These are phyloP conservation scores for Avicennia marina DNA, from an alignment of 257 asterid genomes.

Conservation along the genomic window DNA sequence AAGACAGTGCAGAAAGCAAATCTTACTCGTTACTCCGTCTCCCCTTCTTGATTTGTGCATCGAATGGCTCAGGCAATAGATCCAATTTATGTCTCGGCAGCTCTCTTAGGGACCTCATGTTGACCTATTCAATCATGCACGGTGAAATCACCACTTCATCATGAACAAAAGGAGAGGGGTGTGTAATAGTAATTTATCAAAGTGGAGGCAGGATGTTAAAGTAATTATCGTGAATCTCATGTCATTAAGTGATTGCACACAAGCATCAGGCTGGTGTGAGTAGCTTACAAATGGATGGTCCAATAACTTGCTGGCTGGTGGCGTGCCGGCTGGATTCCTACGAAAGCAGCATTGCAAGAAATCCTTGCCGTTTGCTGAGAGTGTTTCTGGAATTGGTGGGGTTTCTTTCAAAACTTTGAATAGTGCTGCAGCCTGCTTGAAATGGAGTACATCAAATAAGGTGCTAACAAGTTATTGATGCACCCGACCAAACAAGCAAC, in stretches of 20 bases:
- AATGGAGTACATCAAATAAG: background rate
- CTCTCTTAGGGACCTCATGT: conserved; percentile 24
- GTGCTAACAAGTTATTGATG: background rate
- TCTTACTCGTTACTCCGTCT: conserved; percentile 43
- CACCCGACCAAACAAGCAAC: too few species aligned
- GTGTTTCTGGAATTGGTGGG: conserved; percentile 67
- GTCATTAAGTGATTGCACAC: conserved; percentile 23
- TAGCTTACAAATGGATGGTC: conserved; percentile 58
- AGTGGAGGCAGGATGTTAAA: background rate
- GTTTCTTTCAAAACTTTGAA: conserved; percentile 70
- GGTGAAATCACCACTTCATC: background rate
- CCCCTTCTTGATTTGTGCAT: conserved; percentile 20
- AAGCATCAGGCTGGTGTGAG: conserved; percentile 37
- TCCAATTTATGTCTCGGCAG: conserved; percentile 24
- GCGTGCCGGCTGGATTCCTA: conserved; percentile 73
- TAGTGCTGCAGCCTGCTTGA: conserved; percentile 68
- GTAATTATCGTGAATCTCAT: conserved; percentile 8
- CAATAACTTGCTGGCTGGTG: conserved; percentile 54
- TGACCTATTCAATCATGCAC: conserved; percentile 35
- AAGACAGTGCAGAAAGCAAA: background rate
- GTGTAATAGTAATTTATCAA: conserved; percentile 27
- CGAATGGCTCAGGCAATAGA: conserved; percentile 17
- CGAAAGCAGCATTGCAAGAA: conserved; percentile 57
- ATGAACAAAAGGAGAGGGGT: background rate
- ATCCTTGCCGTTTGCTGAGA: conserved; percentile 73